A percentile compares a stretch with the other conserved stretches of the same genome.
Evolutionary conservation across 805 yeast species (phyloP).

Genomic region (Ogataea nonfermentans): DNA sequence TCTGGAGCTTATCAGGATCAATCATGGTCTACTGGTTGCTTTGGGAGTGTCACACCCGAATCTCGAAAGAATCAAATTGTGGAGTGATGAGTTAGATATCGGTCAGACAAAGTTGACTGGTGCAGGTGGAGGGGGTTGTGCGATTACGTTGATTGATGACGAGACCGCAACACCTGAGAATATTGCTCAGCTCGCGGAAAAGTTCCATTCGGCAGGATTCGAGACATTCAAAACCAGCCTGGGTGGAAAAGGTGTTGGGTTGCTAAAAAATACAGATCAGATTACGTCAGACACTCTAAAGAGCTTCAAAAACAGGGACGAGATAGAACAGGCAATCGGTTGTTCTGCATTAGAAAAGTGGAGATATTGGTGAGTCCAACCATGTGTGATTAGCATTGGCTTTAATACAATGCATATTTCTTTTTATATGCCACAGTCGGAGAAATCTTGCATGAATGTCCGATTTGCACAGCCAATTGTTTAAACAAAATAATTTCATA

Average conservation of each 20-base stretch:
- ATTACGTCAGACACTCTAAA: constrained; percentile 39
- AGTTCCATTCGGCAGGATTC: constrained; percentile 50
- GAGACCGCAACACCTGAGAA: constrained; percentile 35
- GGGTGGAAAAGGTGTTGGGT: constrained; percentile 90
- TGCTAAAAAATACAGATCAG: constrained; percentile 26
- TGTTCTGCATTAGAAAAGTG: constrained; percentile 44
- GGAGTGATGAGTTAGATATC: constrained; percentile 59
- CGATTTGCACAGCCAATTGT: constrained; percentile 2
- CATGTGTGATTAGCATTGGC: background rate
- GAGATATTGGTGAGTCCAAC: constrained; percentile 56
- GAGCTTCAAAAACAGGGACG: constrained; percentile 40
- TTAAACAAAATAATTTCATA: constrained; percentile 1
- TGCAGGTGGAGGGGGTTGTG: constrained; percentile 99
- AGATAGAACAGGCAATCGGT: constrained; percentile 49
- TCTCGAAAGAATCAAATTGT: constrained; percentile 69
- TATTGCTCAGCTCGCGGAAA: constrained; percentile 36
- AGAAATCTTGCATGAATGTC: constrained; percentile 6
- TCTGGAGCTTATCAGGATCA: constrained; percentile 66
- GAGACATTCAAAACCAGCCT: constrained; percentile 75
- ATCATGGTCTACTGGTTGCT: constrained; percentile 83
- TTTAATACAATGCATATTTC: background rate
- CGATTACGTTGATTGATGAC: constrained; percentile 73
- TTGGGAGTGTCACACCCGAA: constrained; percentile 92
- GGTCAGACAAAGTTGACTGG: constrained; percentile 96
- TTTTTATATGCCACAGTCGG: constrained; percentile 7